Conservation (phyloP, 805 yeast species). For the Suhomyces sp. region DNA sequence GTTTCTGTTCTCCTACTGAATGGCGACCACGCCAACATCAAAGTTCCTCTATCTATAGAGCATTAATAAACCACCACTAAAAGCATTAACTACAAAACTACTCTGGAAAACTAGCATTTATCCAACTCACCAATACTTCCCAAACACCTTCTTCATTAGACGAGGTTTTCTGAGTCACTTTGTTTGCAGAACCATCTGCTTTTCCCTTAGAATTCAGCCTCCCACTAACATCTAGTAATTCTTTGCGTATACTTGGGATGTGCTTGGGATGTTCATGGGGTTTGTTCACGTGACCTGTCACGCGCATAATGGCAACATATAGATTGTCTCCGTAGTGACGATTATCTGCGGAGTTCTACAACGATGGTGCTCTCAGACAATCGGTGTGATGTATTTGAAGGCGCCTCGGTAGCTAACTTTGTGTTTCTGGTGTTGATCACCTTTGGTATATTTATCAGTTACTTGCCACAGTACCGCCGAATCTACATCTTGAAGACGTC, state of each 20-base stretch:
- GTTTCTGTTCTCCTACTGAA: conserved; percentile 17
- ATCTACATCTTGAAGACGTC: conserved; percentile 58
- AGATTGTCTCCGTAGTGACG: not conserved
- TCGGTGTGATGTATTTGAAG: conserved; percentile 41
- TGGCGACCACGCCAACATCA: conserved; percentile 16
- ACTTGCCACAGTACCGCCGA: conserved; percentile 70
- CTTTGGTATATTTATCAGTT: conserved; percentile 65
- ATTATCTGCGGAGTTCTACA: not conserved
- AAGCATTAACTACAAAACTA: no score
- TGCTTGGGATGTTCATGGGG: no score
- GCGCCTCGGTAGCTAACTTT: conserved; percentile 52
- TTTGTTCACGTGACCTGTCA: not conserved
- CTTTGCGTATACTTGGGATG: no score
- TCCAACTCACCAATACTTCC: no score
- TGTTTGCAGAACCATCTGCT: no score
- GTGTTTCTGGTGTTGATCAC: conserved; percentile 52
- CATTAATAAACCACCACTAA: not conserved
- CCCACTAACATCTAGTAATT: no score
- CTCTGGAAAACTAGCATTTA: no score
- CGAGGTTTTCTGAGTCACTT: no score
- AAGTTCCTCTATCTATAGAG: conserved; percentile 19
- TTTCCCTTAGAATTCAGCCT: no score
- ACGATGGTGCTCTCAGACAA: not conserved
- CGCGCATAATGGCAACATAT: not conserved
- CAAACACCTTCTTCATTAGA: no score